Evolutionary conservation across 768 basidiomycete species (phyloP).

Genomic region (Pholiota conissans): DNA sequence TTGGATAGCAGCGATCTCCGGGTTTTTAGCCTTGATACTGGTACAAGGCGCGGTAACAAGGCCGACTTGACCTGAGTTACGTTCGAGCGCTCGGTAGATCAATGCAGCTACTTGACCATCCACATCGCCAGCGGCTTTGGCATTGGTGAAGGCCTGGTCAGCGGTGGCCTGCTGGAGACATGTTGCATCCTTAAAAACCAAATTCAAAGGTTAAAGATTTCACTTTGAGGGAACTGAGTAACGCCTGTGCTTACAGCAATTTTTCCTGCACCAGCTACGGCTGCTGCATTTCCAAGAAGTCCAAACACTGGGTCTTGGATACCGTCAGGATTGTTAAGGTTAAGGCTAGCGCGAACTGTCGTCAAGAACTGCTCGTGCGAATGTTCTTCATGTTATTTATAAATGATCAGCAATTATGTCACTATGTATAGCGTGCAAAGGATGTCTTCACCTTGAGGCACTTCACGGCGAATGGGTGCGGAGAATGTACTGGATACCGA

Average conservation of each 20-base stretch:
- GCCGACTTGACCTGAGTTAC: conserved; percentile 62
- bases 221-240: too few species aligned
- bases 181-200: conserved; percentile 43
- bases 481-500: conserved; percentile 29
- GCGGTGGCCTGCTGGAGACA: conserved; percentile 68
- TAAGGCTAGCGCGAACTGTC: conserved; percentile 46
- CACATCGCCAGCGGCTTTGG: conserved; percentile 60
- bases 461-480: conserved; percentile 52
- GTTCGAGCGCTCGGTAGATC: conserved; percentile 64
- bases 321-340: conserved; percentile 55
- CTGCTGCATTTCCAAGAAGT: conserved; percentile 67
- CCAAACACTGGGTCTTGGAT: conserved; percentile 66
- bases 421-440: conserved; percentile 1
- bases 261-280: conserved; percentile 50
- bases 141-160: conserved; percentile 73
- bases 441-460: conserved; percentile 55
- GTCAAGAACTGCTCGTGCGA: conserved; percentile 61
- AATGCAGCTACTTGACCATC: conserved; percentile 57
- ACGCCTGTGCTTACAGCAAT: conserved; percentile 45
- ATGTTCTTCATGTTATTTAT: conserved; percentile 44
- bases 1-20: conserved; percentile 63
- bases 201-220: background rate
- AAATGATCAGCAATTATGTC: conserved; percentile 1
- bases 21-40: conserved; percentile 54
- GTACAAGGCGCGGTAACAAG: conserved; percentile 48